Conservation (phyloP, 371 early-diverging fungal genomes). For the Paraphysoderma sedebokerense region DNA sequence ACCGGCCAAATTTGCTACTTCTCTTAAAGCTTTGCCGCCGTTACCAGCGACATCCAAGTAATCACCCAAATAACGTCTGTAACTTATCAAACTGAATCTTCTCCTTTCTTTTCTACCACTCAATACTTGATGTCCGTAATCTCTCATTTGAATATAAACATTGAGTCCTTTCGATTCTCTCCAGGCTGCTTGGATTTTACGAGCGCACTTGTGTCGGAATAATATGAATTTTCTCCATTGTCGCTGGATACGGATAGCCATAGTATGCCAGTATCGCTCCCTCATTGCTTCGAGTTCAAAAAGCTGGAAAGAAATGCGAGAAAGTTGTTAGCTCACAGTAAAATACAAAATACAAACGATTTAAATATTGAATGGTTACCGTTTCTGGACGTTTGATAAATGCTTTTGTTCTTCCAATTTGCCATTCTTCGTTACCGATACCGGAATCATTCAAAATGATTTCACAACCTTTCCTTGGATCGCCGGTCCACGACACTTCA, state of each 20-base stretch:
- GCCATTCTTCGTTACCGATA: constrained; percentile 83
- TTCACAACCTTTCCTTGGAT: constrained; percentile 40
- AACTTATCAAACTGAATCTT: constrained; percentile 62
- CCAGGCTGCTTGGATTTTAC: constrained; percentile 65
- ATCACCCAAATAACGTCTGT: constrained; percentile 79
- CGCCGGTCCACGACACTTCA: constrained; percentile 70
- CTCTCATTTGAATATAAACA: constrained; percentile 75
- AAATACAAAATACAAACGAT: background rate
- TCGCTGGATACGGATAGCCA: constrained; percentile 86
- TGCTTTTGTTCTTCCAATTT: constrained; percentile 79
- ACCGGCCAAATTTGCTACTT: constrained; percentile 6
- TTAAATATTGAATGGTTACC: constrained; percentile 10
- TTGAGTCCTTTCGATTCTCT: constrained; percentile 76
- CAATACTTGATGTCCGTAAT: constrained; percentile 83
- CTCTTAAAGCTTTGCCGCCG: constrained; percentile 39
- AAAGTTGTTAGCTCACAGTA: background rate
- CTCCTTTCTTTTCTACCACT: constrained; percentile 54
- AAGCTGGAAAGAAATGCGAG: constrained; percentile 18
- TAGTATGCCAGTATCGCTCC: constrained; percentile 90
- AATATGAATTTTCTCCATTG: constrained; percentile 69
- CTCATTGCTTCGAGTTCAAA: constrained; percentile 82
- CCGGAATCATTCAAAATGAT: constrained; percentile 70
- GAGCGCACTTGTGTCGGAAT: constrained; percentile 51
- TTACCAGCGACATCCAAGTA: constrained; percentile 55
- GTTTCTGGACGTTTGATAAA: constrained; percentile 94